These are phyloP conservation scores for Mycena leptocephala DNA, from an alignment of 768 basidiomycete genomes.

Conservation along the genomic window DNA sequence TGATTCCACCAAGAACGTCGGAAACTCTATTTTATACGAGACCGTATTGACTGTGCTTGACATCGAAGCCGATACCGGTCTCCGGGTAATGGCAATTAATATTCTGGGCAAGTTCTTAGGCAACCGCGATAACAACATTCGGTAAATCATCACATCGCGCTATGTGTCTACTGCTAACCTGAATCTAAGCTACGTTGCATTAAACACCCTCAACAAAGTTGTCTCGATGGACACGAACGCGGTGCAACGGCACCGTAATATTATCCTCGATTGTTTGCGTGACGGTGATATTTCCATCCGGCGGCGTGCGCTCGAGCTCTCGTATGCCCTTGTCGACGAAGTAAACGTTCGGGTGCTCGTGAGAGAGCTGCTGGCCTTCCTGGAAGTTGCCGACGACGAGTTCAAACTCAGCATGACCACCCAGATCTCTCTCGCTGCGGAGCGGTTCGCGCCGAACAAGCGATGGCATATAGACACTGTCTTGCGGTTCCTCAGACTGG, in stretches of 20 bases:
- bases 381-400: slow-evolving; percentile 98
- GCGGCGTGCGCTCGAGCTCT: slow-evolving; percentile 95
- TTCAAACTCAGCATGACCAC: slow-evolving; percentile 99
- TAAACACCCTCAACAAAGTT: slow-evolving; percentile 98
- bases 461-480: slow-evolving; percentile 99
- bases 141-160: slow-evolving; percentile 66
- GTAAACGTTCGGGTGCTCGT: slow-evolving; percentile 93
- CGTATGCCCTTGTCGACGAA: slow-evolving; percentile 97
- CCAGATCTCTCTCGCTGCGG: slow-evolving; percentile 95
- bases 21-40: slow-evolving; percentile 98
- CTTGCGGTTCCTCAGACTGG: slow-evolving; percentile 91
- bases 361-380: slow-evolving; percentile 94
- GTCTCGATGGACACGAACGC: slow-evolving; percentile 98
- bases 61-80: slow-evolving; percentile 95
- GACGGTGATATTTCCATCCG: slow-evolving; percentile 99
- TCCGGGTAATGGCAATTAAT: slow-evolving; percentile 99
- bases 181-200: slow-evolving; percentile 88
- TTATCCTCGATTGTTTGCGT: slow-evolving; percentile 98
- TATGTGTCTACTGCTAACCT: not conserved
- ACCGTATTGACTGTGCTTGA: slow-evolving; percentile 97
- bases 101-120: slow-evolving; percentile 98
- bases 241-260: slow-evolving; percentile 97
- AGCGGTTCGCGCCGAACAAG: slow-evolving; percentile 97
- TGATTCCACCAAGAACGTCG: slow-evolving; percentile 97
- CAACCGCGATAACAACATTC: slow-evolving; percentile 98